These are phyloP conservation scores for Aspergillus sp. DNA, from an alignment of 2,329 filamentous ascomycete genomes.

Conservation along the genomic window DNA sequence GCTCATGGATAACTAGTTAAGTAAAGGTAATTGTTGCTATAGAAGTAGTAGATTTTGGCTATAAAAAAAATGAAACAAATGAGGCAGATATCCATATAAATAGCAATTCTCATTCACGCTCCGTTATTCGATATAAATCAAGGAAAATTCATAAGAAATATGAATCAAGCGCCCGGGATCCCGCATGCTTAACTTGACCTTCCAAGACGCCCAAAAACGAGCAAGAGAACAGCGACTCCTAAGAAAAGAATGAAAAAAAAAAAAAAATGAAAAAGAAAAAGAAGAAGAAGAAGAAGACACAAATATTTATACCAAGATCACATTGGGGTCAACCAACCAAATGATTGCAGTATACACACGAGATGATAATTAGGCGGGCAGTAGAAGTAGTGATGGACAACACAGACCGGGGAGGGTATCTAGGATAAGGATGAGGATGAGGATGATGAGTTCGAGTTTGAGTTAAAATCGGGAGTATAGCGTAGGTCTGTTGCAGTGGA, in stretches of 20 bases:
- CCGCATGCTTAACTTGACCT: constrained; percentile 25
- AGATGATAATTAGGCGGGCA: constrained; percentile 5
- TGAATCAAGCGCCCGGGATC: constrained; percentile 23
- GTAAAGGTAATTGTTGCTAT: background rate
- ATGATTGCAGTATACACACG: constrained; percentile 3
- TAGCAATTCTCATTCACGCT: constrained; percentile 7
- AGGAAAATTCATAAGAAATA: constrained; percentile 11
- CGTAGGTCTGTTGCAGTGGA: constrained; percentile 16
- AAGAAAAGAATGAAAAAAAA: constrained; percentile 1
- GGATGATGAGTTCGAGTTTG: constrained; percentile 24
- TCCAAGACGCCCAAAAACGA: constrained; percentile 26
- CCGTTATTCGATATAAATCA: constrained; percentile 6
- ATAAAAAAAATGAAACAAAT: background rate
- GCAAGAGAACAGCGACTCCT: background rate
- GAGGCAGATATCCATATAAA: background rate
- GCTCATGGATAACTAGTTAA: no score
- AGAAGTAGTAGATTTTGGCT: background rate
- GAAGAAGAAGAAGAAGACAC: no score
- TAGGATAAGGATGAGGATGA: constrained; percentile 26
- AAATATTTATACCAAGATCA: constrained; percentile 8
- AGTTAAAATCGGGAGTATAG: constrained; percentile 17
- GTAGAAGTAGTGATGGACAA: background rate
- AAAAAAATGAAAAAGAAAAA: background rate
- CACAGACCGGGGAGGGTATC: constrained; percentile 8
- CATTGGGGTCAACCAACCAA: background rate